Evolutionary conservation across 495 filamentous ascomycete genomes (phyloP).

Genomic region (Aspergillus baeticus): DNA sequence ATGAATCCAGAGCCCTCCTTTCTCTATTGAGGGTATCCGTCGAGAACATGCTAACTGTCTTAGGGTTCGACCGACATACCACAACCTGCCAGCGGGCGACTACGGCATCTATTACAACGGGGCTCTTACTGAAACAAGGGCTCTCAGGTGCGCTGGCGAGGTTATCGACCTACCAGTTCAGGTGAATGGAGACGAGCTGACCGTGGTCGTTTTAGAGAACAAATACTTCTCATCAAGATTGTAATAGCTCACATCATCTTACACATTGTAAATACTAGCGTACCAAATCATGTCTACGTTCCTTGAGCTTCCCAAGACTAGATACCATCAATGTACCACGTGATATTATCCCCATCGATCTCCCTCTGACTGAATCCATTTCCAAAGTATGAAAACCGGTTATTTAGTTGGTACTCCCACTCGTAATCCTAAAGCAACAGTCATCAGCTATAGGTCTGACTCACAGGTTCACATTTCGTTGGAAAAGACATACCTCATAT

Average conservation of each 20-base stretch:
- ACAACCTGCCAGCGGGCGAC: neutral
- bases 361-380: conserved; percentile 37
- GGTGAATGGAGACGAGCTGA: neutral
- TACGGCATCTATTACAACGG: conserved; percentile 2
- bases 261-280: too few species aligned
- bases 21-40: too few species aligned
- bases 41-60: neutral
- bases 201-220: neutral
- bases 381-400: conserved; percentile 46
- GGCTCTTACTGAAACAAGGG: neutral
- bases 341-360: neutral
- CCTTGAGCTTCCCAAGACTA: neutral
- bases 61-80: neutral
- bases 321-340: conserved; percentile 2
- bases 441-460: too few species aligned
- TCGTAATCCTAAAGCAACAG: conserved; percentile 41
- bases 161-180: neutral
- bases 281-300: too few species aligned
- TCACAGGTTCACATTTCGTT: too few species aligned
- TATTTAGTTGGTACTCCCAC: conserved; percentile 36
- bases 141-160: neutral
- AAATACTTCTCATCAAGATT: neutral
- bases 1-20: too few species aligned
- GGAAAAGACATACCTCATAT: conserved; percentile 26
- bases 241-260: too few species aligned